phyloP scores from a whole-genome alignment of 345 rosid species.

The Camelina neglecta region DNA sequence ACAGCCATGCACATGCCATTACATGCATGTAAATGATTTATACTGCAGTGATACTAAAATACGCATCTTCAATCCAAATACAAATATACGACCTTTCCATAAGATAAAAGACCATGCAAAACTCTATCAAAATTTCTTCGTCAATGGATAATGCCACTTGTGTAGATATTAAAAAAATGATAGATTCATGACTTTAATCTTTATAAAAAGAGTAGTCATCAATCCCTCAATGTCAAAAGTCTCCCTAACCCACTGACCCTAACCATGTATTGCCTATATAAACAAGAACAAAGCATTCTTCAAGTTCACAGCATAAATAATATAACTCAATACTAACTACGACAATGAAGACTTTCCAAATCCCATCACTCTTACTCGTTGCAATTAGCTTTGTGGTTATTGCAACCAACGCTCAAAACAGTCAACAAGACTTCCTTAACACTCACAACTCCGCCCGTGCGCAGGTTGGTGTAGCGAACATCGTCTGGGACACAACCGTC shows the following conservation, averaged over 20 bases:
- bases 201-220: constrained; percentile 13
- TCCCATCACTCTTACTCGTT: constrained; percentile 6
- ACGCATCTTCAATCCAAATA: not conserved
- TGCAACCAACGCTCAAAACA: constrained; percentile 40
- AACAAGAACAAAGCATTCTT: not conserved
- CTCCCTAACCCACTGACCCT: constrained; percentile 1
- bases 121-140: not conserved
- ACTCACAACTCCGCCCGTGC: constrained; percentile 57
- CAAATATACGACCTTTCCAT: not conserved
- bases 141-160: not conserved
- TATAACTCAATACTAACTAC: not conserved
- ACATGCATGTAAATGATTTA: not conserved
- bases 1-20: constrained; percentile 27
- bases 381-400: constrained; percentile 17
- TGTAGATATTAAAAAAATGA: not conserved
- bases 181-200: constrained; percentile 16
- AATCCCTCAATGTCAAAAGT: constrained; percentile 1
- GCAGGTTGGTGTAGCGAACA: constrained; percentile 45
- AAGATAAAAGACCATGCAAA: not conserved
- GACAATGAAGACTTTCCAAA: constrained; percentile 24
- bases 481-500: constrained; percentile 51
- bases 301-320: constrained; percentile 3
- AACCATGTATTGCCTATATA: constrained; percentile 23
- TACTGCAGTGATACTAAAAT: not conserved
- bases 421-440: constrained; percentile 47